phyloP scores from a whole-genome alignment of 2,329 filamentous ascomycete species.

The Alternaria brassicicola region DNA sequence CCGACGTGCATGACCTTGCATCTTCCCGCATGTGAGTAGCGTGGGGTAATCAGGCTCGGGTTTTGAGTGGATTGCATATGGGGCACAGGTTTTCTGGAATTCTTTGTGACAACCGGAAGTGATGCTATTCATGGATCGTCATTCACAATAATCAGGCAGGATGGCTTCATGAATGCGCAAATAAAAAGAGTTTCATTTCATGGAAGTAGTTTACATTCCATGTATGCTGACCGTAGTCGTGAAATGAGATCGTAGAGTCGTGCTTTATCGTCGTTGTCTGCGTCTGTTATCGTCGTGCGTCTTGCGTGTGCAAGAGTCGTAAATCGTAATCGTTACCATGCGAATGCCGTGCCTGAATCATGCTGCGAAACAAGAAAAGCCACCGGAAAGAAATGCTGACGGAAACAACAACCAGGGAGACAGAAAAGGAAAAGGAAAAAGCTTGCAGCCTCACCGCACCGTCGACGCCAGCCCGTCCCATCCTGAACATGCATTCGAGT shows the following conservation, averaged over 20 bases:
- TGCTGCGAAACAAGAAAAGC: not conserved
- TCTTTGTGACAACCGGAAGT: not conserved
- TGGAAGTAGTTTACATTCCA: constrained; percentile 10
- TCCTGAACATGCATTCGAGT: not conserved
- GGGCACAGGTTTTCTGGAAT: not conserved
- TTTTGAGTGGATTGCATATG: not conserved
- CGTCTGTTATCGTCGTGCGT: not conserved
- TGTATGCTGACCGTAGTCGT: constrained; percentile 3
- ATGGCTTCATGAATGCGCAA: not conserved
- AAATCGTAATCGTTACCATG: constrained; percentile 1
- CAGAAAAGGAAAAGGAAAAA: not conserved
- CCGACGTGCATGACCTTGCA: constrained; percentile 16
- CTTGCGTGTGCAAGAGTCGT: not conserved
- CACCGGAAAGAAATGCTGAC: not conserved
- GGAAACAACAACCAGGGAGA: not conserved
- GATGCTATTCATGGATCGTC: not conserved
- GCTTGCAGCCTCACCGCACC: not conserved
- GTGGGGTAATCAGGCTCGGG: constrained; percentile 4
- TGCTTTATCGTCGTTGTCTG: not conserved
- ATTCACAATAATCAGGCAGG: not conserved
- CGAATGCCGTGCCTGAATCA: constrained; percentile 1
- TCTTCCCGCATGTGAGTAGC: constrained; percentile 19
- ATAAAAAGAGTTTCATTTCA: not conserved
- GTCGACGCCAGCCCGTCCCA: not conserved
- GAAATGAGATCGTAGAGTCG: not conserved